Base-by-base conservation (phyloP, 2,329 filamentous ascomycete species). In the Alternaria ventricosa region DNA sequence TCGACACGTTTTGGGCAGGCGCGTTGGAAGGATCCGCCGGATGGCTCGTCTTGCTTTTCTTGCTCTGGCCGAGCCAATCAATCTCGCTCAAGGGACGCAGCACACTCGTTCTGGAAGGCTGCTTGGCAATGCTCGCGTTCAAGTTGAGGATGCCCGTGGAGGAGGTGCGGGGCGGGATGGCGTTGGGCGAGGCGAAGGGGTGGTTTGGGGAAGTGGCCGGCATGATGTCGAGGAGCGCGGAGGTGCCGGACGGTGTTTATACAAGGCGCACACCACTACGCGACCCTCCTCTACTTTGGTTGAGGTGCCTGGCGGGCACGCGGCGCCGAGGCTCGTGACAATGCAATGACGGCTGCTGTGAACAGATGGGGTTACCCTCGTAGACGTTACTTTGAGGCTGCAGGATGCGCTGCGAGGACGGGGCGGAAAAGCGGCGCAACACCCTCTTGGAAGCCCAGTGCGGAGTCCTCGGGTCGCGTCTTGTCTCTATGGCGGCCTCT, bases 31-130 rank as follows among this genome's bases (percentile, higher is more conserved):
- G 64, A 30, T 69, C 67, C 15, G 60, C 64, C 13, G 72, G 69
- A 60, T 77, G 76, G 53, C 66, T 71, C 23, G 73, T 74, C 63
- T 78, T 79, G 70, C 69, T 77, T 70, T 79, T 80, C 68, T 79
- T 79, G 72, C 76, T 78, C 70, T 78, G 75, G 47, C 74, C 72
- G 66, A 81, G 72, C 79, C 79, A 81, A 66, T 80, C 78, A 61
- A 71, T 72, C 63, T 81, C 79, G 45, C 77, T 78, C 28, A 81
- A 71, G 22, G 79, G 78, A 53, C 78, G 74, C 57, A 80, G 68
- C 15, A 80, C 77, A 27, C 72, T 75, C 45, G 68, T 65, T 53
- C 71, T 41, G 30, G 61, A 51, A 5, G 61, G 71, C 30, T 73
- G 70, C 47, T 66, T 74, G 64, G 70, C 60, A 62, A 65, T 70